Conservation (phyloP, 257 asterid species). For the Fraxinus anomala region DNA sequence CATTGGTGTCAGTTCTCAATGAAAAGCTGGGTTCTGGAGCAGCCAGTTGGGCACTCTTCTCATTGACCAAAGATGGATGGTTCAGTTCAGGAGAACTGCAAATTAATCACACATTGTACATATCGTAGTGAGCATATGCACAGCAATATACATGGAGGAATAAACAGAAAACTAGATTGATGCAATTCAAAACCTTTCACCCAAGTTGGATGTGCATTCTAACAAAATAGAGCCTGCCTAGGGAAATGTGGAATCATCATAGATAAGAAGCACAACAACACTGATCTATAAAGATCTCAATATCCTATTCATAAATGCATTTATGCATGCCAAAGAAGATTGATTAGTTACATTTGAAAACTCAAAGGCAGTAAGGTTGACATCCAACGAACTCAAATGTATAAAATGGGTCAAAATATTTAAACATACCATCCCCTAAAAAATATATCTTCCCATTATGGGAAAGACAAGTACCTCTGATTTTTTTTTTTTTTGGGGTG, state of each 20-base stretch:
- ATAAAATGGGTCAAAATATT: not conserved
- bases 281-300: not conserved
- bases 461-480: no score
- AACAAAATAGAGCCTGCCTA: no score
- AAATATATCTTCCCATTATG: constrained; percentile 3
- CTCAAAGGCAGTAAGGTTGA: not conserved
- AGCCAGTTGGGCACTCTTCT: constrained; percentile 48
- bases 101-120: constrained; percentile 25
- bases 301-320: not conserved
- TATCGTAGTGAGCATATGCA: constrained; percentile 20
- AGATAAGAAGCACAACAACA: not conserved
- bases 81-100: constrained; percentile 73
- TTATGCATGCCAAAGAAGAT: not conserved
- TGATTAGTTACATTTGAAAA: not conserved
- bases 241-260: not conserved
- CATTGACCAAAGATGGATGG: constrained; percentile 46
- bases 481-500: not conserved
- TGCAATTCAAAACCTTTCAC: constrained; percentile 5
- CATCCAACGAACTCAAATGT: not conserved
- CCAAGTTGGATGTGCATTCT: not conserved
- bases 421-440: not conserved
- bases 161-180: constrained; percentile 4
- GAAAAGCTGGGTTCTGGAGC: constrained; percentile 49
- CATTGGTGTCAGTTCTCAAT: constrained; percentile 38
- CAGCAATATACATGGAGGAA: constrained; percentile 15